Evolutionary conservation across 2,329 filamentous ascomycete species (phyloP).

Genomic region (Amauroascus verrucosus): DNA sequence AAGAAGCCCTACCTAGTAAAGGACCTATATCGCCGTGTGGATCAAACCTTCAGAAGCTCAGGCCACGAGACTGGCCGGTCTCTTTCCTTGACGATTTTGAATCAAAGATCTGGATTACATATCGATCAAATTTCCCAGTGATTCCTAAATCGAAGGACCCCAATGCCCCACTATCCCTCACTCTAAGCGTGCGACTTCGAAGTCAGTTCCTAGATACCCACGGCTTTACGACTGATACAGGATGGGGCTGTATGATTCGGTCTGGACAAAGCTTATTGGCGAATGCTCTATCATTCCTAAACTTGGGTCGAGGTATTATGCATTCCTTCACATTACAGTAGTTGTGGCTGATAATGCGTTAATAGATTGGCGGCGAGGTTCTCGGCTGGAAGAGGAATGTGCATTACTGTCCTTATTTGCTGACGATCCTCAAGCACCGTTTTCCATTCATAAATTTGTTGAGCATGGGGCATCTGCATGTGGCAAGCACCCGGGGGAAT

Average conservation of each 20-base stretch:
- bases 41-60: background rate
- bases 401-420: conserved; percentile 71
- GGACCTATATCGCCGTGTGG: background rate
- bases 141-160: conserved; percentile 73
- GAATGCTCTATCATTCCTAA: conserved; percentile 64
- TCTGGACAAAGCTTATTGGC: conserved; percentile 89
- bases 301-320: conserved; percentile 63
- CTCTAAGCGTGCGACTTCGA: conserved; percentile 72
- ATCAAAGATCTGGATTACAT: conserved; percentile 91
- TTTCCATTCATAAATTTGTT: conserved; percentile 93
- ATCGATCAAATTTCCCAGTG: conserved; percentile 71
- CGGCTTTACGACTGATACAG: conserved; percentile 85
- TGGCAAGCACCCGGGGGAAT: conserved; percentile 90
- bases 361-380: conserved; percentile 63
- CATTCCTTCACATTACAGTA: background rate
- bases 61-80: conserved; percentile 58
- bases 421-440: conserved; percentile 74
- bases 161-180: conserved; percentile 60
- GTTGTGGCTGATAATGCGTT: background rate
- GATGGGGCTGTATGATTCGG: conserved; percentile 98
- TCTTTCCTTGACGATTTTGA: conserved; percentile 88
- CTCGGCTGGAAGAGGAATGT: conserved; percentile 51
- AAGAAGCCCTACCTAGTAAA: background rate
- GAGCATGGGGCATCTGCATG: conserved; percentile 75
- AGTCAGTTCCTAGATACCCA: conserved; percentile 65